A percentile compares a stretch with the other conserved stretches of the same genome.
Evolutionary conservation across 768 basidiomycete genomes (phyloP).

Genomic region (Crepidotus variabilis): DNA sequence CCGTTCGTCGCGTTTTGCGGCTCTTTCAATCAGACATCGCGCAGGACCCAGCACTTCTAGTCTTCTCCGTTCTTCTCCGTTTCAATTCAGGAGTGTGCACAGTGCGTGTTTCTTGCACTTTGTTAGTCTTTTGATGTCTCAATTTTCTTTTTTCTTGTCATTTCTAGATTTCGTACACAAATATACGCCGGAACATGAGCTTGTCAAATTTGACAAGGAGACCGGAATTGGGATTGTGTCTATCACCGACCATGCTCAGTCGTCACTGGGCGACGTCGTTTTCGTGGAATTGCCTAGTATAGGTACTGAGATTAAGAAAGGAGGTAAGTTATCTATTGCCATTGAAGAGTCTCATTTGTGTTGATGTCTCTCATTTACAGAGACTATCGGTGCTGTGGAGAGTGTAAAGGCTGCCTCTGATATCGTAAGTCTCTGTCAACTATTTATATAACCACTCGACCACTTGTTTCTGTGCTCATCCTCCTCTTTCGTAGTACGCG

Average conservation of each 20-base stretch:
- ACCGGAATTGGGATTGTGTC: conserved; percentile 77
- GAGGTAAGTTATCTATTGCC: conserved; percentile 55
- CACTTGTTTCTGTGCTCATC: not conserved
- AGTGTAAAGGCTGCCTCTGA: conserved; percentile 97
- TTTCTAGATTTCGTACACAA: conserved; percentile 50
- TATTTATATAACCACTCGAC: not conserved
- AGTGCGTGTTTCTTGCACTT: conserved; percentile 40
- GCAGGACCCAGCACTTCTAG: conserved; percentile 13
- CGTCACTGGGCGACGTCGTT: conserved; percentile 91
- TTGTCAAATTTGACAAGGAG: conserved; percentile 70
- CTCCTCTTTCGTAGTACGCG: conserved; percentile 59
- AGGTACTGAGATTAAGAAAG: conserved; percentile 61
- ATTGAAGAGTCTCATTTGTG: not conserved
- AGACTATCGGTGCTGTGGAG: conserved; percentile 87
- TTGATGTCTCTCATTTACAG: conserved; percentile 31
- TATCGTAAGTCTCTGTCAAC: conserved; percentile 47
- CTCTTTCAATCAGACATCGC: conserved; percentile 16
- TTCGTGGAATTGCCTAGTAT: conserved; percentile 85
- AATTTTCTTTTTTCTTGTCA: not conserved
- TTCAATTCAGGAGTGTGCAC: conserved; percentile 47
- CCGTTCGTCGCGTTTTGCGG: conserved; percentile 21
- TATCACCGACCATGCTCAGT: conserved; percentile 92
- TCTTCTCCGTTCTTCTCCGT: conserved; percentile 21
- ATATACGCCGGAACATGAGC: conserved; percentile 89
- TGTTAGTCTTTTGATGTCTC: not conserved